phyloP scores from a whole-genome alignment of 495 filamentous ascomycete species.

The Hypomontagnella monticulosa region DNA sequence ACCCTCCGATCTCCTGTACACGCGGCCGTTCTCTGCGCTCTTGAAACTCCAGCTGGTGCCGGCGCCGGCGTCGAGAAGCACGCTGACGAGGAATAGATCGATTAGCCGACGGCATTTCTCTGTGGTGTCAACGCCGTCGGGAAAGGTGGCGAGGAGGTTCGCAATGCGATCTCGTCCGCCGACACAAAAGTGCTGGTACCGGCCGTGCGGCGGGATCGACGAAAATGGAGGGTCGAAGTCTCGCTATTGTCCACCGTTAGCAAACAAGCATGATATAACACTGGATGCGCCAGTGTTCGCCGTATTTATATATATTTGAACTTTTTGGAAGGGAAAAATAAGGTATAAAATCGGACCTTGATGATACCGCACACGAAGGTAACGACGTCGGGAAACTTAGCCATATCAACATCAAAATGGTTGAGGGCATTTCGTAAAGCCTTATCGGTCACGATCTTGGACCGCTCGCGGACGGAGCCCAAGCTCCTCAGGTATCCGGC shows the following conservation, averaged over 20 bases:
- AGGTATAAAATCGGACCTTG: conserved; percentile 71
- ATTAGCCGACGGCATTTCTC: conserved; percentile 81
- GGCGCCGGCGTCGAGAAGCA: conserved; percentile 87
- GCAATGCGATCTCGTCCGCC: conserved; percentile 80
- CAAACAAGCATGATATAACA: background rate
- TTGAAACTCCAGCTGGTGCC: conserved; percentile 88
- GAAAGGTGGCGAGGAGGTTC: conserved; percentile 75
- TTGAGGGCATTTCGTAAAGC: conserved; percentile 80
- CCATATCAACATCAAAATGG: conserved; percentile 92
- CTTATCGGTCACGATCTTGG: conserved; percentile 74
- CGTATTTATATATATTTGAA: too few relatives aligned
- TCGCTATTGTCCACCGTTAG: conserved; percentile 64
- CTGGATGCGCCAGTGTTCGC: background rate
- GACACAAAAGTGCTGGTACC: conserved; percentile 91
- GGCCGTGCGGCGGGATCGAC: conserved; percentile 84
- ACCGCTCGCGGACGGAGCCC: conserved; percentile 84
- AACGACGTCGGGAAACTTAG: conserved; percentile 86
- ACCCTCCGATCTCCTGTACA: conserved; percentile 89
- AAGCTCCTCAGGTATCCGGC: conserved; percentile 93
- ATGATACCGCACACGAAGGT: conserved; percentile 96
- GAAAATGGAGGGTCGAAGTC: conserved; percentile 89
- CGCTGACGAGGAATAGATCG: conserved; percentile 90
- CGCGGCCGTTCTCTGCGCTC: conserved; percentile 85
- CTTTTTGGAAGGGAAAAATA: too few relatives aligned
- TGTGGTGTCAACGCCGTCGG: conserved; percentile 67